Evolutionary conservation across 2,329 filamentous ascomycete species (phyloP).

Genomic region (Claviceps pusilla): DNA sequence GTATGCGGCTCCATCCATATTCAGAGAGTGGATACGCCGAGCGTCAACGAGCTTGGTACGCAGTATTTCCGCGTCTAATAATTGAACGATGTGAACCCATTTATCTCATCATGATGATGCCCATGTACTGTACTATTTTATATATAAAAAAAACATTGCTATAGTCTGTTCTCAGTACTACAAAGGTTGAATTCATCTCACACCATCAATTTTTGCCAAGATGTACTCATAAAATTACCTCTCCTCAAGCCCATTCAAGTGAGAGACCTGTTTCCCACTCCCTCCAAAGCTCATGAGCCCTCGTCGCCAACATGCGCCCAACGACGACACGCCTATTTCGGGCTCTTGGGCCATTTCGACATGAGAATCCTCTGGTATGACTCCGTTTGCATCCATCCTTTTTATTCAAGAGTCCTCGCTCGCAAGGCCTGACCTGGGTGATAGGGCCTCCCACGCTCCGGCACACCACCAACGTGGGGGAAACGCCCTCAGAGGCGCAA

Average conservation of each 20-base stretch:
- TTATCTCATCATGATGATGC: neutral
- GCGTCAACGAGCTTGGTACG: neutral
- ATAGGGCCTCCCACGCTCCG: constrained; percentile 73
- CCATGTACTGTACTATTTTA: neutral
- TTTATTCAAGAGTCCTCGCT: rapidly evolving
- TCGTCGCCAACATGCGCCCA: constrained; percentile 20
- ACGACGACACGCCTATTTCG: constrained; percentile 23
- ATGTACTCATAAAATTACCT: neutral
- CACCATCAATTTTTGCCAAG: neutral
- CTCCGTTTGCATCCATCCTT: neutral
- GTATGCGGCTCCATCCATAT: constrained; percentile 12
- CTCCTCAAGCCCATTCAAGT: neutral
- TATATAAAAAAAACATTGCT: too few relatives aligned
- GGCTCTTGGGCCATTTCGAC: constrained; percentile 23
- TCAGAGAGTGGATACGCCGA: neutral
- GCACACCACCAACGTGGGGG: constrained; percentile 39
- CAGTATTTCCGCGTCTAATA: neutral
- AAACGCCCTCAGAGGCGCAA: constrained; percentile 67
- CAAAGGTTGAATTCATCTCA: neutral
- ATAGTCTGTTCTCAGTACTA: neutral
- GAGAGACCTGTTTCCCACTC: too few relatives aligned
- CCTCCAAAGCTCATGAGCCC: neutral
- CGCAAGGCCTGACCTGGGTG: neutral
- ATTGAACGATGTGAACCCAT: neutral
- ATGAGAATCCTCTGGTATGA: constrained; percentile 78